Conservation (phyloP, 176 grass and related monocot genomes). For the Bonia amplexicaulis region DNA sequence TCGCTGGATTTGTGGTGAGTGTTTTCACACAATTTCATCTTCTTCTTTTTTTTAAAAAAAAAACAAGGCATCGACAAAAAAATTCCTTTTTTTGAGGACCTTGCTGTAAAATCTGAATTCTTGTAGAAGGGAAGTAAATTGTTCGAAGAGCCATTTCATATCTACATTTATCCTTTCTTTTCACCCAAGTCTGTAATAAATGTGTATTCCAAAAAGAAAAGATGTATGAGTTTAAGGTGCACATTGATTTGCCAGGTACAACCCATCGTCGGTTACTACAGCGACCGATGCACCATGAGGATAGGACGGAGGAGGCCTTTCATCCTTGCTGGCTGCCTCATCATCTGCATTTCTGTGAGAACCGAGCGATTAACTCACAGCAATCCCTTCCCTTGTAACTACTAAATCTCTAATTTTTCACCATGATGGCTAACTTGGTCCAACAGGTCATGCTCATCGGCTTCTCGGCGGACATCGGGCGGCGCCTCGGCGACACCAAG, state of each 20-base stretch:
- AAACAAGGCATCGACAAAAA: background rate
- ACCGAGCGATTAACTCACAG: too few relatives aligned
- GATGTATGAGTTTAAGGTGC: background rate
- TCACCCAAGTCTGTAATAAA: background rate
- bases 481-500: slow-evolving; percentile 64
- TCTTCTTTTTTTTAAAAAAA: too few relatives aligned
- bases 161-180: background rate
- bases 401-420: background rate
- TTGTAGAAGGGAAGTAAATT: background rate
- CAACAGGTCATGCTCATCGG: slow-evolving; percentile 47
- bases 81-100: background rate
- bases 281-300: slow-evolving; percentile 54
- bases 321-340: slow-evolving; percentile 62
- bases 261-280: slow-evolving; percentile 63
- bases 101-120: background rate
- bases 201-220: background rate
- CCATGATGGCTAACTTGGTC: background rate
- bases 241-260: slow-evolving; percentile 30
- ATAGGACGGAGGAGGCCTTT: slow-evolving; percentile 73
- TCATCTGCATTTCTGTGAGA: slow-evolving; percentile 47
- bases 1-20: slow-evolving; percentile 56
- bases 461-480: slow-evolving; percentile 86
- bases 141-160: background rate
- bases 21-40: background rate
- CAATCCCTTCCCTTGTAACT: background rate